Conservation (phyloP, 768 basidiomycete species). For the Crassisporium funariophilum region DNA sequence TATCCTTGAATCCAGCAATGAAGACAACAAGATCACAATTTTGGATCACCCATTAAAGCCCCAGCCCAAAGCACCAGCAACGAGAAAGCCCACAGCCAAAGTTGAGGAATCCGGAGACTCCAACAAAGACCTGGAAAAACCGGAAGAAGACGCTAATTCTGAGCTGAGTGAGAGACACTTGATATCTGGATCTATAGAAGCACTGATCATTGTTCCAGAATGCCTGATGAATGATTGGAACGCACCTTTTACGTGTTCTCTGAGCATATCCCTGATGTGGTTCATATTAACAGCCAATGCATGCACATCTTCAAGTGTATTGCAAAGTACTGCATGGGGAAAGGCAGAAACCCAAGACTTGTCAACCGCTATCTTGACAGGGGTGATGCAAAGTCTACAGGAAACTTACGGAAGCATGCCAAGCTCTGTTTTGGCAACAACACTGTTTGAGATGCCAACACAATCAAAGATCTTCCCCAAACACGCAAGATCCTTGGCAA, state of each 20-base stretch:
- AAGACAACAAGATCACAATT: neutral
- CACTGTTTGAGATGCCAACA: neutral
- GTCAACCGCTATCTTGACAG: conserved; percentile 25
- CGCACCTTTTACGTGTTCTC: conserved; percentile 36
- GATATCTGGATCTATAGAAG: too few species aligned
- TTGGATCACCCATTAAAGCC: too few species aligned
- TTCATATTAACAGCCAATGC: conserved; percentile 14
- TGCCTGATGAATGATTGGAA: conserved; percentile 27
- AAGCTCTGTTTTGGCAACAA: conserved; percentile 11
- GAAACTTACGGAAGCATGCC: conserved; percentile 30
- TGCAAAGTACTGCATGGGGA: conserved; percentile 17
- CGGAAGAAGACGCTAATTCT: too few species aligned
- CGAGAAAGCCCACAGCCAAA: too few species aligned
- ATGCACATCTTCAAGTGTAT: conserved; percentile 31
- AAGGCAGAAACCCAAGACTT: neutral
- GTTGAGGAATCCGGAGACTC: too few species aligned
- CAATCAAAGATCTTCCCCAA: neutral
- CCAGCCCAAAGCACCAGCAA: too few species aligned
- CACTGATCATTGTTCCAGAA: too few species aligned
- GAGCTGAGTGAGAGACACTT: too few species aligned
- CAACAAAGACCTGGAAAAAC: too few species aligned
- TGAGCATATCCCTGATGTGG: conserved; percentile 15
- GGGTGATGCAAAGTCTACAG: conserved; percentile 28
- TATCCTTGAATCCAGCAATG: neutral
- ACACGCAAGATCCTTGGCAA: neutral